These are phyloP conservation scores for Aspergillus quadrilineatus DNA, from an alignment of 2,329 filamentous ascomycete species.

Conservation along the genomic window DNA sequence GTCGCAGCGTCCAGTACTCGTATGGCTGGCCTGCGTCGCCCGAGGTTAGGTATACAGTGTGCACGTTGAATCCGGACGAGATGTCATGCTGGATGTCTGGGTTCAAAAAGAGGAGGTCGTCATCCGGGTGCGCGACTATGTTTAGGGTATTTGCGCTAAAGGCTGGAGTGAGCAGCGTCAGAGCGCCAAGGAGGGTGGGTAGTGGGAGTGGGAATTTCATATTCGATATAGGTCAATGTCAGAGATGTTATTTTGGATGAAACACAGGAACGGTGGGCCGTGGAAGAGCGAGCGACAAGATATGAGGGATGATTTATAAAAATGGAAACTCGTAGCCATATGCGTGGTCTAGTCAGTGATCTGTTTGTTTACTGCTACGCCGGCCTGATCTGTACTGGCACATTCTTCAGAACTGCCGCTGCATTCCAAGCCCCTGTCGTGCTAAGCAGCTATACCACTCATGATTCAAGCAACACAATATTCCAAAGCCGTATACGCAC, in stretches of 20 bases:
- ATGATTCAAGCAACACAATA: too few species aligned
- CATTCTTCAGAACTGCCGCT: too few species aligned
- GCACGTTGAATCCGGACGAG: neutral
- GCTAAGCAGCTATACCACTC: too few species aligned
- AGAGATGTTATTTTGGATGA: too few species aligned
- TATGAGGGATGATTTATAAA: too few species aligned
- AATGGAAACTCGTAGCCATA: neutral
- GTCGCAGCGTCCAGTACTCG: conserved; percentile 8
- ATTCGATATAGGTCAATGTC: too few species aligned
- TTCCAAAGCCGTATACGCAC: too few species aligned
- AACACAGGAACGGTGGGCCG: too few species aligned
- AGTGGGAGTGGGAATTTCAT: neutral
- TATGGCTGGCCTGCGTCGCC: conserved; percentile 11
- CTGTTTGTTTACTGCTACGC: neutral
- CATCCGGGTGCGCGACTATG: conserved; percentile 17
- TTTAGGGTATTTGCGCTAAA: conserved; percentile 11
- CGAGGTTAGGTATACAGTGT: conserved; percentile 14
- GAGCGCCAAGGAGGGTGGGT: neutral
- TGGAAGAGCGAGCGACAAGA: too few species aligned
- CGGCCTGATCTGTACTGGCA: too few species aligned
- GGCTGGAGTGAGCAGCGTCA: neutral
- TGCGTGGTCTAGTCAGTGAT: neutral
- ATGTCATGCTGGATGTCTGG: conserved; percentile 13
- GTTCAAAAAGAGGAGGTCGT: conserved; percentile 16
- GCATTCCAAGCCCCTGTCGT: too few species aligned